Evolutionary conservation across 192 early-diverging fungal genomes (phyloP).

Genomic region (Diversispora eburnea): DNA sequence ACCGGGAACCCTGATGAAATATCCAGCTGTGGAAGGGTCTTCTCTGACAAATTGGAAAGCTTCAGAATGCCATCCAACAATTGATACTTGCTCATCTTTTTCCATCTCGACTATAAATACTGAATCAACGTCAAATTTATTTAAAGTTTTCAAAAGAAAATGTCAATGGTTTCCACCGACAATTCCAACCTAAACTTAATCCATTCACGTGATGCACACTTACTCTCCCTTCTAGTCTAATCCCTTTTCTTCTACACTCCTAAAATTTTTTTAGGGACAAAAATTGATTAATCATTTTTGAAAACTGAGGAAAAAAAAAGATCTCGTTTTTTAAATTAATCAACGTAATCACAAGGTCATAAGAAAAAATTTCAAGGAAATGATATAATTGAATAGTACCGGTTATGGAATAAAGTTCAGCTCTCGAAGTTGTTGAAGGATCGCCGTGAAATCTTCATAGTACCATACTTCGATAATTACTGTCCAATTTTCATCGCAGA

Average conservation of each 20-base stretch:
- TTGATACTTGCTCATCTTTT: neutral
- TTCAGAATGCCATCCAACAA: neutral
- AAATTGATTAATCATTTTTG: conserved; percentile 21
- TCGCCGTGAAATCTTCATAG: conserved; percentile 8
- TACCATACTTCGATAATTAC: conserved; percentile 3
- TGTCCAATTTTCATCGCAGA: conserved; percentile 7
- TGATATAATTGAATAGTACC: no score
- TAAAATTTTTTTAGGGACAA: neutral
- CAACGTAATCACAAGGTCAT: neutral
- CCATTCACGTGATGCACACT: neutral
- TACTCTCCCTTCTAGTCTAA: neutral
- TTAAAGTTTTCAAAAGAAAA: conserved; percentile 12
- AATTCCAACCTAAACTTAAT: neutral
- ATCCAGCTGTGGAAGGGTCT: neutral
- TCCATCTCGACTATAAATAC: conserved; percentile 14
- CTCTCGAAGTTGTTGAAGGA: neutral
- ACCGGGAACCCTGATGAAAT: neutral
- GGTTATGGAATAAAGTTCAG: neutral
- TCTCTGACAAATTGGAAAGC: neutral
- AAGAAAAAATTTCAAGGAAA: no score
- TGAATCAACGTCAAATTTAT: conserved; percentile 22
- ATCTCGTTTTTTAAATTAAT: neutral
- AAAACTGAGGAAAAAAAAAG: conserved; percentile 1
- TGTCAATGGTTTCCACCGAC: conserved; percentile 13
- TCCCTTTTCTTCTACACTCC: neutral